A percentile compares a stretch with the other conserved stretches of the same genome.
Conservation (phyloP, 495 filamentous ascomycete species). For the Podospora anserina region DNA sequence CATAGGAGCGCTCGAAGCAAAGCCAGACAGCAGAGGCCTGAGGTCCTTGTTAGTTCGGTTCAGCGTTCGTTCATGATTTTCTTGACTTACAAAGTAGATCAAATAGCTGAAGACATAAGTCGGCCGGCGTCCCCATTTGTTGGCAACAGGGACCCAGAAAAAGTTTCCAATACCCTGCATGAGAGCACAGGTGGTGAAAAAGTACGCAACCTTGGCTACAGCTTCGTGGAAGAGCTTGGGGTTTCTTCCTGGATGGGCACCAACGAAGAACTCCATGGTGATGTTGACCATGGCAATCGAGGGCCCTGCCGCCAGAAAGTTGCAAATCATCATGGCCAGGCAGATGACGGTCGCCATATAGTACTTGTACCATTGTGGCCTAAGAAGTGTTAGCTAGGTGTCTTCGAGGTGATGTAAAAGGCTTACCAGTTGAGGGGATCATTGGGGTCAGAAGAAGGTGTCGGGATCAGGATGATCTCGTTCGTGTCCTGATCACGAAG, state of each 20-base stretch:
- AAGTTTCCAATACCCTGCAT: slow-evolving; percentile 51
- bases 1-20: slow-evolving; percentile 43
- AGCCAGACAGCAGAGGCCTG: slow-evolving; percentile 44
- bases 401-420: background rate
- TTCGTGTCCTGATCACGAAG: slow-evolving; percentile 50
- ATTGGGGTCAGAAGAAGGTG: slow-evolving; percentile 57
- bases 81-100: slow-evolving; percentile 36
- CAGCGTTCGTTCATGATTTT: background rate
- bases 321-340: slow-evolving; percentile 53
- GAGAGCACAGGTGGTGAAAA: slow-evolving; percentile 52
- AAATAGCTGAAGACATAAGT: slow-evolving; percentile 50
- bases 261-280: slow-evolving; percentile 47
- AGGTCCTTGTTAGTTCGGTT: background rate
- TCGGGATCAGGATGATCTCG: slow-evolving; percentile 53
- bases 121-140: slow-evolving; percentile 55
- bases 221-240: slow-evolving; percentile 24
- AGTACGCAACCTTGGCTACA: slow-evolving; percentile 50
- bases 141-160: slow-evolving; percentile 54
- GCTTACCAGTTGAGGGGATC: slow-evolving; percentile 56
- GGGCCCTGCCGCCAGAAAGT: slow-evolving; percentile 54
- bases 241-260: slow-evolving; percentile 18
- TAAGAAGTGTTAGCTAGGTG: slow-evolving; percentile 19
- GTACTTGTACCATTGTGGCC: slow-evolving; percentile 46
- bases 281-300: slow-evolving; percentile 51
- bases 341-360: slow-evolving; percentile 50